These are phyloP conservation scores for Tolypocladium sp. DNA, from an alignment of 2,329 filamentous ascomycete genomes.

Conservation along the genomic window DNA sequence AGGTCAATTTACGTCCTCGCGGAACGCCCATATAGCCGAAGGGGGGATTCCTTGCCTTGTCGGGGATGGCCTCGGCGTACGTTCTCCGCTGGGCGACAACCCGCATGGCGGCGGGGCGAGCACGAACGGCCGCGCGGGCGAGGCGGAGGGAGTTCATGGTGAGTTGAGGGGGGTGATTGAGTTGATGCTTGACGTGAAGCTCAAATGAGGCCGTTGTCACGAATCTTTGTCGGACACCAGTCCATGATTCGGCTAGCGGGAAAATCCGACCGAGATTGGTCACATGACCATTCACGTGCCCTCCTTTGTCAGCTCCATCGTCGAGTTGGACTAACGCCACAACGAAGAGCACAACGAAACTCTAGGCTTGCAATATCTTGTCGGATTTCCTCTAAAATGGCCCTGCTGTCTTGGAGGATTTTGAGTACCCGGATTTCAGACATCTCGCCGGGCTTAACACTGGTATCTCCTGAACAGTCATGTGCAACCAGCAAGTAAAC, in stretches of 20 bases:
- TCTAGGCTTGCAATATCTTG: not conserved
- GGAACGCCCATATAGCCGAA: slow-evolving; percentile 9
- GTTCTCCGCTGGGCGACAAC: slow-evolving; percentile 74
- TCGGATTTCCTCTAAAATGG: too few relatives aligned
- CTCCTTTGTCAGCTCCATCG: too few relatives aligned
- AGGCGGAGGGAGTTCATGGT: slow-evolving; percentile 93
- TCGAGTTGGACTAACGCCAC: not conserved
- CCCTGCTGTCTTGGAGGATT: not conserved
- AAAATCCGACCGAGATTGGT: slow-evolving; percentile 24
- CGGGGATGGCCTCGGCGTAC: slow-evolving; percentile 80
- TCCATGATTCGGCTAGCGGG: slow-evolving; percentile 29
- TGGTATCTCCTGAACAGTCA: not conserved
- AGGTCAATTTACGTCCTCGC: slow-evolving; percentile 12
- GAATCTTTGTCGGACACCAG: slow-evolving; percentile 37
- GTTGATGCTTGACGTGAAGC: slow-evolving; percentile 34
- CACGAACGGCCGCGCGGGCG: slow-evolving; percentile 81
- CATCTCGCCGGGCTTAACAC: not conserved
- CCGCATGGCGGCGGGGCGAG: slow-evolving; percentile 67
- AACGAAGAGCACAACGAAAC: not conserved
- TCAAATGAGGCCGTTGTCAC: slow-evolving; percentile 33
- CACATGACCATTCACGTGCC: slow-evolving; percentile 25
- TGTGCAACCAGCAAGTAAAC: not conserved
- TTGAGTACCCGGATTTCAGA: too few relatives aligned
- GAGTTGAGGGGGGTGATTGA: slow-evolving; percentile 40
- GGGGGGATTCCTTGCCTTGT: slow-evolving; percentile 52